Base-by-base conservation (phyloP, 225 moss, liverwort and hornwort species). In the Polytrichum formosum region DNA sequence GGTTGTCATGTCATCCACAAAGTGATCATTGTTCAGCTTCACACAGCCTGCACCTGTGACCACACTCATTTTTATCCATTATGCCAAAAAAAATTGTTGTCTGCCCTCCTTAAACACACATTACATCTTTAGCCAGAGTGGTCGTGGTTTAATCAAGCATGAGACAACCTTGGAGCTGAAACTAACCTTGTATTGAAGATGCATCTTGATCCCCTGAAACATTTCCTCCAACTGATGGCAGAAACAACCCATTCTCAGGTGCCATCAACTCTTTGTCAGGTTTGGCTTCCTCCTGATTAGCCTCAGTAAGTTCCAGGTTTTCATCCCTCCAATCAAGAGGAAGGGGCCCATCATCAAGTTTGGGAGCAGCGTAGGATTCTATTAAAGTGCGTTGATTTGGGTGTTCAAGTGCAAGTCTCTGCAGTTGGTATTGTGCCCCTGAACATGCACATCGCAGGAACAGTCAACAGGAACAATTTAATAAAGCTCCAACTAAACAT, bases 391-490 rank as follows among this genome's bases (percentile, higher is more conserved):
- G 90, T 64, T 98, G 98, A 76, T 92, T 83, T 74, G 98, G 98
- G 84, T 94, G 84, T 55, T 91, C 82, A 27, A 80, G 80, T 46
- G 94, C 92, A 75, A 98, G 80, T 65, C 98, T 87, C 78, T 94
- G 90, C 63, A 88, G 88, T 74, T 98, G 92, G 77, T 92, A 94
- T 17, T 79, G 81, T 30, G 74, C 90, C 91, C 92, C 98, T 98
- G 67, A 81, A 88, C 59, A 77, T n/a, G 56, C 76, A 71, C 70
- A 75, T 56, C 18, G 7, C 46, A 46, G 26, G 21, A 21, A 27
- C 19, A 17, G 7, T 26, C 28, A 65, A 25, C 1, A 2, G 46
- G 13, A 46, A 46, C 16, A 46, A 46, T 46, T 46, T 46, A 46
- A 46, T 46, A 46, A 13, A 46, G 46, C 13, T 46, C 13, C 46